Evolutionary conservation across 805 yeast genomes (phyloP).

Genomic region (Clavispora santaluciae): DNA sequence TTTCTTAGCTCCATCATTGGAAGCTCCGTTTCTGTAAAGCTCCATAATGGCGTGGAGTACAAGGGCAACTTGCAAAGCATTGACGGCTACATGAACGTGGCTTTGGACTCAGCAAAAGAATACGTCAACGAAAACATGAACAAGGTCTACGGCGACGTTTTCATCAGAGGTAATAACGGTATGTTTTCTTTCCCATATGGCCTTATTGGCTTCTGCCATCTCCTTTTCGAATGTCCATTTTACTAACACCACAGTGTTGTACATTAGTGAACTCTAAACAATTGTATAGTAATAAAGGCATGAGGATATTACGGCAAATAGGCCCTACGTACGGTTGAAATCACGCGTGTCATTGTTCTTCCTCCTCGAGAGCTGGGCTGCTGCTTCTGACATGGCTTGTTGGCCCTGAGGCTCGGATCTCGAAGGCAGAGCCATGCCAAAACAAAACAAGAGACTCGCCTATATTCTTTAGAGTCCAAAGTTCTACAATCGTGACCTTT

Average conservation of each 20-base stretch:
- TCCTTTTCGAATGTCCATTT: neutral
- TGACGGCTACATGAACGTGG: slow-evolving; percentile 96
- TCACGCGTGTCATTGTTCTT: neutral
- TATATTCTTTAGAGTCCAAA: no score
- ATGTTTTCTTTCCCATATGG: slow-evolving; percentile 39
- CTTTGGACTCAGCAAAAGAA: slow-evolving; percentile 74
- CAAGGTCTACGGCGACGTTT: slow-evolving; percentile 68
- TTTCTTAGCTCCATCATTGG: slow-evolving; percentile 80
- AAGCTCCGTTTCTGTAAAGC: slow-evolving; percentile 72
- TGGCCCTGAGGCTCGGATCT: no score
- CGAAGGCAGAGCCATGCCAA: no score
- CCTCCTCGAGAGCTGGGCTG: no score
- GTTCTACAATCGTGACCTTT: no score
- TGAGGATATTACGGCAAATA: neutral
- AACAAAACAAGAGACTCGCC: no score
- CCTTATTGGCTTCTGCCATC: neutral
- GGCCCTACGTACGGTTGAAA: neutral
- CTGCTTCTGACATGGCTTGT: no score
- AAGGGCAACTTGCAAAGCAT: slow-evolving; percentile 64
- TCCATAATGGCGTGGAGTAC: slow-evolving; percentile 84
- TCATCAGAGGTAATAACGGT: slow-evolving; percentile 84
- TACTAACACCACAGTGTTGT: slow-evolving; percentile 37
- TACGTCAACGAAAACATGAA: slow-evolving; percentile 41
- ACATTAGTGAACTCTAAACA: slow-evolving; percentile 34
- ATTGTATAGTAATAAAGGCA: slow-evolving; percentile 1